A percentile compares a stretch with the other conserved stretches of the same genome.
These are phyloP conservation scores for Hevea brasiliensis DNA, from an alignment of 345 rosid genomes.

Conservation along the genomic window DNA sequence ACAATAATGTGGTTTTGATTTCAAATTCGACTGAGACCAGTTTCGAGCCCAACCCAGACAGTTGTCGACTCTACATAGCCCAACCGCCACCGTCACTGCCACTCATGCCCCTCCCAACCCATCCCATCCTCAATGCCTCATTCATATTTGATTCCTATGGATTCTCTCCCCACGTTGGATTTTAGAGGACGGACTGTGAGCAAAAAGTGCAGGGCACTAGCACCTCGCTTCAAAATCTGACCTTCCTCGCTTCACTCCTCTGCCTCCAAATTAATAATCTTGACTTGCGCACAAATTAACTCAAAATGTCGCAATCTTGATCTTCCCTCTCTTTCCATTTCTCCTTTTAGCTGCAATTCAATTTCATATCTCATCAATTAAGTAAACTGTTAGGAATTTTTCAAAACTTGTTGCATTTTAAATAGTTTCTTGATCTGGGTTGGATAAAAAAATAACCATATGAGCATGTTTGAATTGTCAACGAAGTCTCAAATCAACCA, in stretches of 20 bases:
- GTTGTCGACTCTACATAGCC: too few relatives aligned
- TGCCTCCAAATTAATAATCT: constrained; percentile 31
- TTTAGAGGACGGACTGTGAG: constrained; percentile 11
- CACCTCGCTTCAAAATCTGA: constrained; percentile 25
- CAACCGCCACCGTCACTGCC: too few relatives aligned
- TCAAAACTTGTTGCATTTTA: constrained; percentile 17
- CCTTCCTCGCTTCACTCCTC: constrained; percentile 37
- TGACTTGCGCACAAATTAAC: constrained; percentile 15
- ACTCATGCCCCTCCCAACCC: too few relatives aligned
- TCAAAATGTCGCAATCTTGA: constrained; percentile 15
- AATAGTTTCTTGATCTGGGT: constrained; percentile 27
- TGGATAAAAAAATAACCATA: constrained; percentile 15
- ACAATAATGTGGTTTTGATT: too few relatives aligned
- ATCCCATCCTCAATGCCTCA: too few relatives aligned
- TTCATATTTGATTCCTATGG: too few relatives aligned
- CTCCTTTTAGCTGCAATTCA: background rate
- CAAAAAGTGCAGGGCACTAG: constrained; percentile 33
- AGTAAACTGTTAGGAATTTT: constrained; percentile 17
- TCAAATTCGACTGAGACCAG: too few relatives aligned
- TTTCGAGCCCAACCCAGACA: too few relatives aligned
- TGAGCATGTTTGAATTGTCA: constrained; percentile 61
- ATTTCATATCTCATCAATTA: constrained; percentile 8
- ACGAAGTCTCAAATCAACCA: constrained; percentile 62
- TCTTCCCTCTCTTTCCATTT: constrained; percentile 27
- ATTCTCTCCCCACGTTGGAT: background rate